These are phyloP conservation scores for Penicillium griseofulvum DNA, from an alignment of 2,329 filamentous ascomycete species.

Conservation along the genomic window DNA sequence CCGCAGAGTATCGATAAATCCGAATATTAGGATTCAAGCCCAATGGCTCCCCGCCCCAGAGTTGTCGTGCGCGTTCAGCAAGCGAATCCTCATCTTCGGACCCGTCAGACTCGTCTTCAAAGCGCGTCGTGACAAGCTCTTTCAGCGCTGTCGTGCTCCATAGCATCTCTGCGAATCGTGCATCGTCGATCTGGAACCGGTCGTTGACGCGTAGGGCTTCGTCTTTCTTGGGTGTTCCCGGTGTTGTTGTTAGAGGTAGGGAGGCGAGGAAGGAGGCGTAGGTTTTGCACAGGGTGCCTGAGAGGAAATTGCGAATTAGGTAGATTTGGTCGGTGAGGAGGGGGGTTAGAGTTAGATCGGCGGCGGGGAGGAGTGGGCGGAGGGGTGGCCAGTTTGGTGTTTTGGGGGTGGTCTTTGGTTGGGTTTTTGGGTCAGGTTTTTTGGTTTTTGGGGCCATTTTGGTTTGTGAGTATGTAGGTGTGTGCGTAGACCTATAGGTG, in stretches of 20 bases:
- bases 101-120: conserved; percentile 28
- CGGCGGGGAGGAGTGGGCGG: conserved; percentile 64
- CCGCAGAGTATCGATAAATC: conserved; percentile 79
- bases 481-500: too few species aligned
- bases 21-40: conserved; percentile 86
- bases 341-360: conserved; percentile 60
- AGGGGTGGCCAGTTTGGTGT: conserved; percentile 69
- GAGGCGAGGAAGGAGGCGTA: conserved; percentile 72
- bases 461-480: neutral
- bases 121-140: conserved; percentile 51
- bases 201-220: conserved; percentile 86
- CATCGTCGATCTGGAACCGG: conserved; percentile 77
- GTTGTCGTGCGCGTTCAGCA: conserved; percentile 19
- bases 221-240: conserved; percentile 72
- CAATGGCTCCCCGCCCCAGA: conserved; percentile 79
- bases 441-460: conserved; percentile 18
- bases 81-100: conserved; percentile 7
- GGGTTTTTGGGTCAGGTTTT: conserved; percentile 14
- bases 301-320: conserved; percentile 71
- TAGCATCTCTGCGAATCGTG: conserved; percentile 67
- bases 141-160: conserved; percentile 76
- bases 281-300: conserved; percentile 68
- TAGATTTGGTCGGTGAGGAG: conserved; percentile 66
- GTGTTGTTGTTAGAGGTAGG: conserved; percentile 73
- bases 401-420: conserved; percentile 7